A percentile compares a stretch with the other conserved stretches of the same genome.
Conservation (phyloP, 768 basidiomycete genomes). For the Boletus rufocinnamomeus region DNA sequence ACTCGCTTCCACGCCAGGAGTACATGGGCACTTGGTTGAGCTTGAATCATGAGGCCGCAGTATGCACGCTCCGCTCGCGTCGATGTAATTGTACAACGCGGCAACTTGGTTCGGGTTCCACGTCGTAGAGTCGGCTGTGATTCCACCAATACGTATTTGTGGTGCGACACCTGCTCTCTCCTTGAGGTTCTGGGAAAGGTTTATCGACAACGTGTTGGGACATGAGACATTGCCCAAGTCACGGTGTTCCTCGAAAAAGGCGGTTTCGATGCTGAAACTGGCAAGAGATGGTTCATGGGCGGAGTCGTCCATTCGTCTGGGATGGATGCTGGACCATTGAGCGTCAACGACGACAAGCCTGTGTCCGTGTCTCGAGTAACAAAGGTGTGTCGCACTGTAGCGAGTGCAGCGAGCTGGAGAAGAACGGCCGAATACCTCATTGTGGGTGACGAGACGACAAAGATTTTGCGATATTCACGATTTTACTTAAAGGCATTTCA, state of each 20-base stretch:
- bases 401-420: conserved; percentile 6
- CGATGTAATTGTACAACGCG: conserved; percentile 42
- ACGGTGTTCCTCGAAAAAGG: conserved; percentile 54
- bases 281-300: conserved; percentile 43
- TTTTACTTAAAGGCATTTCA: not conserved
- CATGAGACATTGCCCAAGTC: conserved; percentile 45
- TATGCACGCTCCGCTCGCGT: conserved; percentile 41
- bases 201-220: conserved; percentile 46
- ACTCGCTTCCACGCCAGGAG: too few relatives aligned
- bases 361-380: conserved; percentile 1
- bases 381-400: conserved; percentile 13
- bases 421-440: conserved; percentile 11
- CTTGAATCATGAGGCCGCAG: too few relatives aligned
- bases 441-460: not conserved
- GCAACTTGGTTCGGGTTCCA: conserved; percentile 44
- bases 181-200: conserved; percentile 47
- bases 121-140: conserved; percentile 55
- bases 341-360: conserved; percentile 29
- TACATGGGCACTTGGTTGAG: too few relatives aligned
- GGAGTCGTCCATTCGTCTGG: conserved; percentile 46
- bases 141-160: conserved; percentile 54
- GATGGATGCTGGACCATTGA: conserved; percentile 43
- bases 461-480: not conserved
- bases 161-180: conserved; percentile 46
- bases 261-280: conserved; percentile 58